phyloP scores from a whole-genome alignment of 2,329 filamentous ascomycete species.

The Neurospora sp. region DNA sequence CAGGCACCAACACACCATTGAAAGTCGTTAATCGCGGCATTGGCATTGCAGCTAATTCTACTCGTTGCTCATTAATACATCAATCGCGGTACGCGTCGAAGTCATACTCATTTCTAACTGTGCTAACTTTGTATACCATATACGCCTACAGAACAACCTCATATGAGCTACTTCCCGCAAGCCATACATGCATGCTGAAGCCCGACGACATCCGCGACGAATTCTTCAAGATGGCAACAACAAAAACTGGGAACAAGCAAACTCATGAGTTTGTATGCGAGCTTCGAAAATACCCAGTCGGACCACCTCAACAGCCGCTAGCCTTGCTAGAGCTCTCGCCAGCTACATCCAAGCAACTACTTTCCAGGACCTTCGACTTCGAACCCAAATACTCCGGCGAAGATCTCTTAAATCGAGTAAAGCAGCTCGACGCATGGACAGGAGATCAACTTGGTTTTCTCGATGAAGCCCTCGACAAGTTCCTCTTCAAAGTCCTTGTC shows the following conservation, averaged over 20 bases:
- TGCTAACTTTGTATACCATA: not conserved
- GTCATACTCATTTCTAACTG: not conserved
- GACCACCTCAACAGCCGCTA: not conserved
- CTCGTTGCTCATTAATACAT: not conserved
- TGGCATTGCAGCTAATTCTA: not conserved
- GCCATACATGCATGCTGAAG: not conserved
- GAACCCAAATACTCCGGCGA: not conserved
- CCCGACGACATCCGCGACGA: not conserved
- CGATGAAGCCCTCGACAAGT: not conserved
- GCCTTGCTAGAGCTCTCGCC: not conserved
- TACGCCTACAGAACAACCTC: not conserved
- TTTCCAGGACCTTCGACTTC: not conserved
- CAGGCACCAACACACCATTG: not conserved
- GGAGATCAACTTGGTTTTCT: not conserved
- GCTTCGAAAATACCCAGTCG: not conserved
- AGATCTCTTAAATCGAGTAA: not conserved
- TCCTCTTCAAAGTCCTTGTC: not conserved
- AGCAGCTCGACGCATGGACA: not conserved
- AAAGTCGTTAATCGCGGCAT: not conserved
- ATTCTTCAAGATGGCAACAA: not conserved
- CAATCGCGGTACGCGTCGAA: not conserved
- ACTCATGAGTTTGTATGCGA: not conserved
- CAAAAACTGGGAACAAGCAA: not conserved
- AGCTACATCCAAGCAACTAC: not conserved
- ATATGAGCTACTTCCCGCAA: not conserved